Base-by-base conservation (phyloP, 2,329 filamentous ascomycete species). In the Penicillium sp. region DNA sequence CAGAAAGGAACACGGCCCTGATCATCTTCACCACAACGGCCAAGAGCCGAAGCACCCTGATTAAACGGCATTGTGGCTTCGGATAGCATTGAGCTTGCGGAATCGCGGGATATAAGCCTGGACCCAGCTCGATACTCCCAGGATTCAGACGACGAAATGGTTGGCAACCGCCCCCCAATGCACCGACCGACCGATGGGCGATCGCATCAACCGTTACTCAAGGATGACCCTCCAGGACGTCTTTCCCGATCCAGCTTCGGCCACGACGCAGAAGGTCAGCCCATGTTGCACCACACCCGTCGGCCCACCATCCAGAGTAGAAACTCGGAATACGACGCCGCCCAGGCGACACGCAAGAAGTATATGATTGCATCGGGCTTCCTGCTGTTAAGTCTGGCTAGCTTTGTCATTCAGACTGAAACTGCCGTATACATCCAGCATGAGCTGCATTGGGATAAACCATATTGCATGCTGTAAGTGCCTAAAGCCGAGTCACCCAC, bases 401-500 rank as follows among this genome's bases (percentile, higher is more conserved):
- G 90, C 72, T 99, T 99, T 75, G 91, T 92, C 50, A 82, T 96
- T 5, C 95, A 99, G 84, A 98, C 95, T 3, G 94, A 98, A 82
- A 92, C 96, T 55, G 94, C 93, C 11, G 88, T 96, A 10, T 93
- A 97, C 78, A 95, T 99, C 62, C 94, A 98, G 79, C 89, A 94
- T 74, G 88, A 95, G 61, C 79, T 97, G 64, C 88, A 90, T 64
- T 99, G 95, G 95, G 87, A 96, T 79, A 99, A 99, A 81, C 91
- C 95, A n/a, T 99, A 97, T 80, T 96, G 92, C 82, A 99, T 99
- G 95, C 86, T 99, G 83, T 97, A 79, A 79, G 76, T 78, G 60
- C 41, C 49, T 17, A 56, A 47, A 31, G 15, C 22, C 50, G 48
- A 53, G 47, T 35, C 22, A 55, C 51, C 57, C 54, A n/a, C 35